Conservation (phyloP, 2,329 filamentous ascomycete genomes). For the Verticillium nonalfalfae region DNA sequence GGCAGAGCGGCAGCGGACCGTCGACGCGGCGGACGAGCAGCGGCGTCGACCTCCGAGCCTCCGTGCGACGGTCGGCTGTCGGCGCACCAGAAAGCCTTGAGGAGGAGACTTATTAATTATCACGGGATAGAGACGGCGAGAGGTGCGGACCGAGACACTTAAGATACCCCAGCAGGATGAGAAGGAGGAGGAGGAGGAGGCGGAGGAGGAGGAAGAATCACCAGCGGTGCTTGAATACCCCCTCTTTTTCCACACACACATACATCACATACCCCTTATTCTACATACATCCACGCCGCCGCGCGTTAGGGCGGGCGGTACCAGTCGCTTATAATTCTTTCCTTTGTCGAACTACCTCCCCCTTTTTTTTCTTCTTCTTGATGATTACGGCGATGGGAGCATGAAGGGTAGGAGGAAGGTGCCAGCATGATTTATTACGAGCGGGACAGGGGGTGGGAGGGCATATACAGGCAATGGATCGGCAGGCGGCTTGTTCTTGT, state of each 20-base stretch:
- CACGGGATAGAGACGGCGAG: neutral
- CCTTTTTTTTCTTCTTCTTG: neutral
- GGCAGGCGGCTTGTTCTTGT: neutral
- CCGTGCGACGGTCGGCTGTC: slow-evolving; percentile 20
- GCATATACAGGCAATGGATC: neutral
- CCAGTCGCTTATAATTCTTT: neutral
- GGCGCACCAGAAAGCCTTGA: slow-evolving; percentile 37
- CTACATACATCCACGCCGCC: neutral
- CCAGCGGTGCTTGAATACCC: neutral
- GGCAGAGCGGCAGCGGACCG: slow-evolving; percentile 32
- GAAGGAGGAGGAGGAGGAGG: no score
- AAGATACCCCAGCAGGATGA: neutral
- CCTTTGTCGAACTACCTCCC: neutral
- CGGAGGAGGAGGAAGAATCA: neutral
- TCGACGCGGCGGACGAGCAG: slow-evolving; percentile 32
- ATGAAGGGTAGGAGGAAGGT: neutral
- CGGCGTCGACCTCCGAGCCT: slow-evolving; percentile 19
- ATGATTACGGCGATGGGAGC: neutral
- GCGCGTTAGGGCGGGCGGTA: neutral
- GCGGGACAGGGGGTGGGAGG: neutral
- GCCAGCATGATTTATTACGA: neutral
- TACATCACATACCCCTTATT: neutral
- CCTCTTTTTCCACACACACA: neutral
- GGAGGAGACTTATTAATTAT: slow-evolving; percentile 46
- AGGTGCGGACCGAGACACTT: neutral